Percentiles rank a stretch among this genome's conserved stretches.
Conservation (phyloP, 768 basidiomycete genomes). For the Suillus occidentalis region DNA sequence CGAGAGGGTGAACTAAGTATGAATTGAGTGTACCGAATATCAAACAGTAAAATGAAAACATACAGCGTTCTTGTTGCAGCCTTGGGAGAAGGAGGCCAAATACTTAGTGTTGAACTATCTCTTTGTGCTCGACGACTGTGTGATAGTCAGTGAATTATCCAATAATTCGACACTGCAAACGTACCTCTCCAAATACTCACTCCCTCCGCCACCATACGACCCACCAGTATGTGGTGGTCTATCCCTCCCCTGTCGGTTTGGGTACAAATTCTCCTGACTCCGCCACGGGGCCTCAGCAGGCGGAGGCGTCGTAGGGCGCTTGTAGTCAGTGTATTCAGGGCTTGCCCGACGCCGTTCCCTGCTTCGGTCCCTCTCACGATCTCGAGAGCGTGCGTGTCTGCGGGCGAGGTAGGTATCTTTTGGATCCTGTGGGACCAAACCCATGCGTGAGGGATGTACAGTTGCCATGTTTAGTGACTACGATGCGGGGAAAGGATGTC, state of each 20-base stretch:
- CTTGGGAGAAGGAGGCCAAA: constrained; percentile 88
- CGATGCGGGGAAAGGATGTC: neutral
- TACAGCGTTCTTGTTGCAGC: constrained; percentile 59
- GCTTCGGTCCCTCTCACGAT: constrained; percentile 26
- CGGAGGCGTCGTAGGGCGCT: constrained; percentile 40
- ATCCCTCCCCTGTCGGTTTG: constrained; percentile 35
- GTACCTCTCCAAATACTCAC: constrained; percentile 71
- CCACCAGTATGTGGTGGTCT: constrained; percentile 31
- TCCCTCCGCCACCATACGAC: constrained; percentile 29
- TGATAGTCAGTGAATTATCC: neutral
- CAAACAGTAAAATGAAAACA: constrained; percentile 23
- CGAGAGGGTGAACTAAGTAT: constrained; percentile 55
- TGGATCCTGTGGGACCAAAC: constrained; percentile 53
- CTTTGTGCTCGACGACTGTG: constrained; percentile 71
- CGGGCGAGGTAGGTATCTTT: constrained; percentile 16
- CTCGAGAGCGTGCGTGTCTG: constrained; percentile 38
- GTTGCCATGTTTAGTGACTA: constrained; percentile 55
- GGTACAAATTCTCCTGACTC: constrained; percentile 59
- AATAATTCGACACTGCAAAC: constrained; percentile 17
- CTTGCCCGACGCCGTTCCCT: constrained; percentile 43
- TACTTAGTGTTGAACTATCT: constrained; percentile 50
- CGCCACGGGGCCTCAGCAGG: constrained; percentile 44
- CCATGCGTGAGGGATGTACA: constrained; percentile 73
- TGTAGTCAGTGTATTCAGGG: constrained; percentile 63
- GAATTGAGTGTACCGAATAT: neutral